Conservation (phyloP, 352 stramenopile species). For the Phytopythium mirpurense region DNA sequence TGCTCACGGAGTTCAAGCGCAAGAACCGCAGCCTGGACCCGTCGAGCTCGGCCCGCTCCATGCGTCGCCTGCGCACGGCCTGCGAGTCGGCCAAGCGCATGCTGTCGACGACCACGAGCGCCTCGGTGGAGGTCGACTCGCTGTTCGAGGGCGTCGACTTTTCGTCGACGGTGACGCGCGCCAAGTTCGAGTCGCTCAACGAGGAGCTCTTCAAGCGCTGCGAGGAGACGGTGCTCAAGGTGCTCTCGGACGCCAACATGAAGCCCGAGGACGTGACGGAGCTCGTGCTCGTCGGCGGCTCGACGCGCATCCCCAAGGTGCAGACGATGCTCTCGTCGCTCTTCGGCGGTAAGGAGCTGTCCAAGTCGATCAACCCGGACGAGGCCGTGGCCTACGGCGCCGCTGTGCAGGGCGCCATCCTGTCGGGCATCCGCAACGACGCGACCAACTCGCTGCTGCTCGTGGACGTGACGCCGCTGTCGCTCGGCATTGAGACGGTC, state of each 20-base stretch:
- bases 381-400: constrained; percentile 80
- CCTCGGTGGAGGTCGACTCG: constrained; percentile 93
- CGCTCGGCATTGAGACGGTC: constrained; percentile 84
- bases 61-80: constrained; percentile 93
- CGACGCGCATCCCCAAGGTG: constrained; percentile 59
- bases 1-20: constrained; percentile 93
- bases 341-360: constrained; percentile 59
- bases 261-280: constrained; percentile 58
- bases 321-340: constrained; percentile 50
- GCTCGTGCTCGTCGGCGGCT: constrained; percentile 51
- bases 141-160: constrained; percentile 95
- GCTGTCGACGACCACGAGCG: constrained; percentile 90
- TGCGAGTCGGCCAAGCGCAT: constrained; percentile 98
- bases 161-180: constrained; percentile 90
- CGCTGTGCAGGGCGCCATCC: constrained; percentile 56
- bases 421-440: constrained; percentile 63
- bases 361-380: constrained; percentile 74
- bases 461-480: constrained; percentile 88
- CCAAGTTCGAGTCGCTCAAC: constrained; percentile 90
- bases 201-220: constrained; percentile 80
- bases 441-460: constrained; percentile 85
- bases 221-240: constrained; percentile 76
- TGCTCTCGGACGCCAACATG: constrained; percentile 62
- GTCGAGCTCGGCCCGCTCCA: constrained; percentile 84
- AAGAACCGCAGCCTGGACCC: constrained; percentile 90